Conservation (phyloP, 2,329 filamentous ascomycete genomes). For the Atkinsonella hypoxylon region DNA sequence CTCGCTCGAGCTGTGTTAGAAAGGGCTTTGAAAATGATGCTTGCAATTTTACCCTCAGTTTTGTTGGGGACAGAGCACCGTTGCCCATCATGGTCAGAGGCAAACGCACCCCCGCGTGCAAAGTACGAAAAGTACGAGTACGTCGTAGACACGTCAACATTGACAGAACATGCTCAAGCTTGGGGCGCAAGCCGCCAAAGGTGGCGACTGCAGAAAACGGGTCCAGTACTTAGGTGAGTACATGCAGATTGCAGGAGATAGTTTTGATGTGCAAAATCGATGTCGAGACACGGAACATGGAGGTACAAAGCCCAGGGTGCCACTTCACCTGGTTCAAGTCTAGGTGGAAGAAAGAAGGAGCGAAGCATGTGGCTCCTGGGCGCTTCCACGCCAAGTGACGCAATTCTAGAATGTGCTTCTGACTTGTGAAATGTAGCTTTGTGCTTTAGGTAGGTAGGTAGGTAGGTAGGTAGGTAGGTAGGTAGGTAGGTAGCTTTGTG, state of each 20-base stretch:
- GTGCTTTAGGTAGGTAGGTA: not conserved
- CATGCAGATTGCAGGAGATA: constrained; percentile 3
- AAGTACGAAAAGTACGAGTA: not conserved
- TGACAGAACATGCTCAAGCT: not conserved
- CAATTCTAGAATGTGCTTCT: not conserved
- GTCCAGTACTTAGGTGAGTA: no score
- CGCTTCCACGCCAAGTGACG: not conserved
- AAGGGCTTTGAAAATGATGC: not conserved
- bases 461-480: no score
- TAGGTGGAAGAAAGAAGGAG: not conserved
- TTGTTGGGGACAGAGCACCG: not conserved
- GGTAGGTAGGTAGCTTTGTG: no score
- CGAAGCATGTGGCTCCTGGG: not conserved
- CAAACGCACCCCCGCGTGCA: constrained; percentile 1
- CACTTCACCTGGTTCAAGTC: not conserved
- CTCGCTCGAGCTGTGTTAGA: not conserved
- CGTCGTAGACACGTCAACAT: constrained; percentile 6
- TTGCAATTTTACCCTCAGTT: not conserved
- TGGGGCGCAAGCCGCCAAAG: not conserved
- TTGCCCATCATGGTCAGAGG: not conserved
- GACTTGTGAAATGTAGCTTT: not conserved
- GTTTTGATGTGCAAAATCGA: constrained; percentile 1
- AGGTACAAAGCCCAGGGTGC: not conserved
- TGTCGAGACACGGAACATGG: not conserved
- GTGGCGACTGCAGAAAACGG: constrained; percentile 2